Conservation (phyloP, 768 basidiomycete genomes). For the Mrakia hoshinonis region DNA sequence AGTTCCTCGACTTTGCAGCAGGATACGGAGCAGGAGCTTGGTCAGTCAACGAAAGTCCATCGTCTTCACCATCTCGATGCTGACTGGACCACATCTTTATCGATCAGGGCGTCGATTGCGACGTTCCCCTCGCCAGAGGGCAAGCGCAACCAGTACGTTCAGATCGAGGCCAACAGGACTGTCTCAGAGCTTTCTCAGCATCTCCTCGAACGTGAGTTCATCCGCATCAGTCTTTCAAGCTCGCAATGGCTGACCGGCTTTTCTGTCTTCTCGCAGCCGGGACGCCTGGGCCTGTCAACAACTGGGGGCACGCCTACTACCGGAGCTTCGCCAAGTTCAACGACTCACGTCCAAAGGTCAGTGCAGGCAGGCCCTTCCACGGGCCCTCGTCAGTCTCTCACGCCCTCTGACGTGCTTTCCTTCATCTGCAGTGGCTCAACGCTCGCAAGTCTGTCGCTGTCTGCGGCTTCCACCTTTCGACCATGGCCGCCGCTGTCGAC, state of each 20-base stretch:
- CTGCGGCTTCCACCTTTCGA: conserved; percentile 77
- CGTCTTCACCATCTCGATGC: not conserved
- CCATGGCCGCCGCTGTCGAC: conserved; percentile 54
- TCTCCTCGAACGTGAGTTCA: conserved; percentile 16
- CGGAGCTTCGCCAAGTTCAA: conserved; percentile 7
- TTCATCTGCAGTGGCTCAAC: not conserved
- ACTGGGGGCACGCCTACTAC: conserved; percentile 21
- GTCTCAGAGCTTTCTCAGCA: not conserved
- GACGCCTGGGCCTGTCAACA: conserved; percentile 23
- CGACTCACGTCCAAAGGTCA: not conserved
- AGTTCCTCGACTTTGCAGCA: conserved; percentile 27
- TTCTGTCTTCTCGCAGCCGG: not conserved
- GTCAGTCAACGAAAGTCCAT: not conserved
- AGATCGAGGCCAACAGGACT: conserved; percentile 14
- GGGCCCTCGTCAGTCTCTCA: too few relatives aligned
- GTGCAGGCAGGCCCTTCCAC: not conserved
- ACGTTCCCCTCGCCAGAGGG: conserved; percentile 14
- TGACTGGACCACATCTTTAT: not conserved
- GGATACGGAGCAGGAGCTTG: conserved; percentile 18
- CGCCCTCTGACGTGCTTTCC: not conserved
- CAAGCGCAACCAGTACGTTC: conserved; percentile 19
- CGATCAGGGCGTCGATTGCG: conserved; percentile 16
- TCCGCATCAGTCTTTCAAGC: too few relatives aligned
- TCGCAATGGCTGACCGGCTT: not conserved
- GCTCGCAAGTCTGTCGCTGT: conserved; percentile 52